Evolutionary conservation across 768 basidiomycete genomes (phyloP).

Genomic region (Collybia nuda): DNA sequence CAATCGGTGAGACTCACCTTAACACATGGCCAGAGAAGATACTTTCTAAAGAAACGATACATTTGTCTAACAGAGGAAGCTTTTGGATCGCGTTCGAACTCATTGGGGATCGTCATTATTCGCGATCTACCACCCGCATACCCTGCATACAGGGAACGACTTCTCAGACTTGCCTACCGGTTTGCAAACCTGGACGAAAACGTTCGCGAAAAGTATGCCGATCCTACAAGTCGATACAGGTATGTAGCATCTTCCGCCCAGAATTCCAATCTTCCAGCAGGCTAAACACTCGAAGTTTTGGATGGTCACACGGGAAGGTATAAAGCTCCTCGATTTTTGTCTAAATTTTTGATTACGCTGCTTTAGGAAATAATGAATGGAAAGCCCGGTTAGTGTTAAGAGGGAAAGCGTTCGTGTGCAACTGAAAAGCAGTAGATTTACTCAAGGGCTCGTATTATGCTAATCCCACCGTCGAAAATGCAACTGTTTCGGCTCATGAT

Average conservation of each 20-base stretch:
- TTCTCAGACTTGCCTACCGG: conserved; percentile 73
- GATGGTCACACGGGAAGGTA: conserved; percentile 98
- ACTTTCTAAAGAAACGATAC: not conserved
- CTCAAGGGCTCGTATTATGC: conserved; percentile 96
- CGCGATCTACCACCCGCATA: conserved; percentile 78
- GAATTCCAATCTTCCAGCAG: not conserved
- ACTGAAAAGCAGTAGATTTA: conserved; percentile 45
- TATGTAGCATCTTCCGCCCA: conserved; percentile 24
- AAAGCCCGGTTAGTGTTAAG: conserved; percentile 54
- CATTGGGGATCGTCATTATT: conserved; percentile 80
- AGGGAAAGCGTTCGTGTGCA: not conserved
- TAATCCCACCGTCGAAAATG: conserved; percentile 70
- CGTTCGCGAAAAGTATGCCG: conserved; percentile 71
- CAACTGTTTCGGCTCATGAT: conserved; percentile 58
- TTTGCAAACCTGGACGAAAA: conserved; percentile 73
- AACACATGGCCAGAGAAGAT: not conserved
- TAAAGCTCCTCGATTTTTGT: not conserved
- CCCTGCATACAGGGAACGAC: conserved; percentile 56
- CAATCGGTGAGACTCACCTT: conserved; percentile 52
- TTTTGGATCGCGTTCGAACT: conserved; percentile 77
- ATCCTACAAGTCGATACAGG: conserved; percentile 76
- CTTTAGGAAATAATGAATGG: conserved; percentile 94
- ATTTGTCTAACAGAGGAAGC: conserved; percentile 54
- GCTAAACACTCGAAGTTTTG: conserved; percentile 56
- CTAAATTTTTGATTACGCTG: not conserved